Evolutionary conservation across 2,329 filamentous ascomycete genomes (phyloP).

Genomic region (Colletotrichum camelliae): DNA sequence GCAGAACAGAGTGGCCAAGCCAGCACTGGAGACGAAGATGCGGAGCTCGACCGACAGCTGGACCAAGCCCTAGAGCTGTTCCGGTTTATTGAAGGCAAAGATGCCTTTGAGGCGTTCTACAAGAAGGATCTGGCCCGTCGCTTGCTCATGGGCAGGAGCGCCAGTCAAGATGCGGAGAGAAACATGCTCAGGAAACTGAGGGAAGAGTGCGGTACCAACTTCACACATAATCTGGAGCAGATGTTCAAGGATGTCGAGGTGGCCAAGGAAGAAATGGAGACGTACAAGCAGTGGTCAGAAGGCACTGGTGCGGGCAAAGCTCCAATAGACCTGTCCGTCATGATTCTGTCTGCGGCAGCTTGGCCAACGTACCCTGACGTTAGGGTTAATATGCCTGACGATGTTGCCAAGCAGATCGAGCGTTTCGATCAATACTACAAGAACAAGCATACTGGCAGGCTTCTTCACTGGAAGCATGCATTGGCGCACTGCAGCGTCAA

Average conservation of each 20-base stretch:
- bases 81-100: constrained; percentile 95
- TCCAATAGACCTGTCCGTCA: constrained; percentile 79
- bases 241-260: constrained; percentile 99
- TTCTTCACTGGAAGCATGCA: constrained; percentile 89
- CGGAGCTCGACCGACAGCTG: constrained; percentile 88
- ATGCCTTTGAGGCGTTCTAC: constrained; percentile 98
- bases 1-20: constrained; percentile 68
- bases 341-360: constrained; percentile 85
- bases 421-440: constrained; percentile 88
- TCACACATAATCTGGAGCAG: constrained; percentile 96
- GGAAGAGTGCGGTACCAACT: constrained; percentile 89
- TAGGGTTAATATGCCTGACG: constrained; percentile 73
- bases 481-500: constrained; percentile 90
- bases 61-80: constrained; percentile 94
- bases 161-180: constrained; percentile 92
- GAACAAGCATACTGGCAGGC: constrained; percentile 85
- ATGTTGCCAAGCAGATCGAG: constrained; percentile 77
- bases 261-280: constrained; percentile 89
- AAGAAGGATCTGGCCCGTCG: constrained; percentile 94
- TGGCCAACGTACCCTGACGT: constrained; percentile 91
- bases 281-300: constrained; percentile 72
- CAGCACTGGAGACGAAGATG: constrained; percentile 83
- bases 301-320: constrained; percentile 38
- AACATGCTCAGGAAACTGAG: constrained; percentile 94
- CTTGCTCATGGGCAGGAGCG: constrained; percentile 88